Evolutionary conservation across 2,329 filamentous ascomycete genomes (phyloP).

Genomic region (Nannizzia gypsea): DNA sequence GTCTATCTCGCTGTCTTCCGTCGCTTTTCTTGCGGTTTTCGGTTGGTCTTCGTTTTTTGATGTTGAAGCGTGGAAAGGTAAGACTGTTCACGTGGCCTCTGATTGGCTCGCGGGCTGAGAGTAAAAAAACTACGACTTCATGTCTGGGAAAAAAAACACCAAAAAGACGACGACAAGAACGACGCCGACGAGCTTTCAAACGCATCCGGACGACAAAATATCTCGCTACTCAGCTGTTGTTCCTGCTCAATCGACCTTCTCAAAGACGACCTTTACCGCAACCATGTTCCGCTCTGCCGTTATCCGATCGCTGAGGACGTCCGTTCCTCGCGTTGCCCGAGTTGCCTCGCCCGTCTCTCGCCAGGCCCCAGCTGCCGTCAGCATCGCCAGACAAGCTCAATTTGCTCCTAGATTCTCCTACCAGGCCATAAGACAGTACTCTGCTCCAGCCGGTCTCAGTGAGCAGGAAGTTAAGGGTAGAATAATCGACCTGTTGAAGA

Average conservation of each 20-base stretch:
- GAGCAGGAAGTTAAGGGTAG: conserved; percentile 80
- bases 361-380: conserved; percentile 44
- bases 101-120: conserved; percentile 8
- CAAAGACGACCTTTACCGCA: conserved; percentile 15
- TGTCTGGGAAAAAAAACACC: neutral
- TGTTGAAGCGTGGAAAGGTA: conserved; percentile 8
- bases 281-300: conserved; percentile 84
- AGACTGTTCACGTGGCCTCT: conserved; percentile 9
- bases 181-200: conserved; percentile 2
- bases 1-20: neutral
- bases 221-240: too few relatives aligned
- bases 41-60: neutral
- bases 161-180: neutral
- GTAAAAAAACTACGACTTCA: neutral
- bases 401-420: conserved; percentile 51
- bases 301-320: conserved; percentile 59
- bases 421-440: conserved; percentile 71
- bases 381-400: conserved; percentile 51
- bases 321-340: conserved; percentile 41
- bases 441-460: conserved; percentile 63
- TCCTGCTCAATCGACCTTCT: neutral
- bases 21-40: neutral
- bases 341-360: conserved; percentile 46
- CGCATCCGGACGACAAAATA: neutral
- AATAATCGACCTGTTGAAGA: conserved; percentile 84